Base-by-base conservation (phyloP, 2,329 filamentous ascomycete genomes). In the Alternaria incomplexa region DNA sequence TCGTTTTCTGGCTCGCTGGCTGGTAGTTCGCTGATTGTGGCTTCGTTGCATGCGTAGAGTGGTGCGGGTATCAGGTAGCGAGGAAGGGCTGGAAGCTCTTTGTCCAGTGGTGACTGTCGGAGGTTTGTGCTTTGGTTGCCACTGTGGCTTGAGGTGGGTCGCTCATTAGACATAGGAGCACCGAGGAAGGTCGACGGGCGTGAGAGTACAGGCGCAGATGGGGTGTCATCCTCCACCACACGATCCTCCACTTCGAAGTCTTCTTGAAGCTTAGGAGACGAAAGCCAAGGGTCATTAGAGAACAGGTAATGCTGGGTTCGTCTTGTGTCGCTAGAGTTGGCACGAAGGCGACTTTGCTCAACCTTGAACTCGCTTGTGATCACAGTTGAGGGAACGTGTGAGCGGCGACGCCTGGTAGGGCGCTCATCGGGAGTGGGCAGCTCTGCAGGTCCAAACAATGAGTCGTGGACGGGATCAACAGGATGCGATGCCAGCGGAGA, bases 401-500 rank as follows among this genome's bases (percentile, higher is more conserved):
- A 76, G 28, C 67, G 64, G 20, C 71, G 66, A n/a, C 71, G 67
- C 20, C 74, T 72, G 1, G 59, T 17, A 3, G 53, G 54, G 13
- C 30, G n/a, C 17, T 66, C 58, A 46, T 65, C 62, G 9, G 59
- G 48, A 11, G 53, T 58, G 22, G 66, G 40, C 23, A 63, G 52
- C 28, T 62, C 69, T 50, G 62, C 55, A 23, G 70, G 58, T 47
- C 67, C 62, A 11, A 71, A 63, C 13, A 61, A 12, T 22, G 61
- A 48, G 26, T 76, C 71, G 12, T 62, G 58, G 5, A 58, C 45
- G 25, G 67, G 64, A 25, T 73, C 67, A 7, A 79, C 71, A 15
- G 77, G 77, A 64, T 80, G 72, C 15, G 76, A 79, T 25, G 73
- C 57, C 28, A 80, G 67, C 13, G 77, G 77, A 1, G 71, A 73